phyloP scores from a whole-genome alignment of 2,329 filamentous ascomycete genomes.

The Tolypocladium tropicale region DNA sequence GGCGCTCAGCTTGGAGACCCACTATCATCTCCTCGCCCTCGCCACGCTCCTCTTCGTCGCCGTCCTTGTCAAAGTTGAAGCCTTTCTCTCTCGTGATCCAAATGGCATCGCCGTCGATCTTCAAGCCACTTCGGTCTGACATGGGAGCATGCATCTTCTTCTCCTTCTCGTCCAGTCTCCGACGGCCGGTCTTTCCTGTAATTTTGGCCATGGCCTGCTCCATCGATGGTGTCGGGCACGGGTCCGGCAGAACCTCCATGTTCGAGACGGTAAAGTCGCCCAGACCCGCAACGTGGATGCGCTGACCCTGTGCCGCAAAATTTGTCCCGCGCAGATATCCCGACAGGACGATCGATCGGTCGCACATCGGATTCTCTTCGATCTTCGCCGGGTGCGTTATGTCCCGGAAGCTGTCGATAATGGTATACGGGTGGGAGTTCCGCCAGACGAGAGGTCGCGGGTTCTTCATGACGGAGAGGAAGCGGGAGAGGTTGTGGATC shows the following conservation, averaged over 20 bases:
- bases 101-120: conserved; percentile 94
- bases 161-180: conserved; percentile 87
- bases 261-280: conserved; percentile 77
- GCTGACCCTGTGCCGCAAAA: conserved; percentile 73
- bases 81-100: conserved; percentile 68
- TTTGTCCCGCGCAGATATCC: conserved; percentile 94
- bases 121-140: conserved; percentile 91
- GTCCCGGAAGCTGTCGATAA: conserved; percentile 91
- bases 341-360: conserved; percentile 82
- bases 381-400: conserved; percentile 88
- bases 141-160: conserved; percentile 95
- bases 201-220: conserved; percentile 79
- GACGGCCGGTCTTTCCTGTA: conserved; percentile 69
- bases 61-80: conserved; percentile 63
- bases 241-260: conserved; percentile 84
- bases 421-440: conserved; percentile 87
- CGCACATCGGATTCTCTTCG: conserved; percentile 80
- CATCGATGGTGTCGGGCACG: conserved; percentile 87
- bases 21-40: conserved; percentile 93
- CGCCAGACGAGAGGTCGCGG: conserved; percentile 92
- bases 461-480: conserved; percentile 98
- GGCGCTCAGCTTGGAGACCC: conserved; percentile 72
- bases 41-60: conserved; percentile 65
- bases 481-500: conserved; percentile 88
- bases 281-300: conserved; percentile 85